Percentiles rank a stretch among this genome's conserved stretches.
These are phyloP conservation scores for Seiridium cupressi DNA, from an alignment of 2,329 filamentous ascomycete species.

Conservation along the genomic window DNA sequence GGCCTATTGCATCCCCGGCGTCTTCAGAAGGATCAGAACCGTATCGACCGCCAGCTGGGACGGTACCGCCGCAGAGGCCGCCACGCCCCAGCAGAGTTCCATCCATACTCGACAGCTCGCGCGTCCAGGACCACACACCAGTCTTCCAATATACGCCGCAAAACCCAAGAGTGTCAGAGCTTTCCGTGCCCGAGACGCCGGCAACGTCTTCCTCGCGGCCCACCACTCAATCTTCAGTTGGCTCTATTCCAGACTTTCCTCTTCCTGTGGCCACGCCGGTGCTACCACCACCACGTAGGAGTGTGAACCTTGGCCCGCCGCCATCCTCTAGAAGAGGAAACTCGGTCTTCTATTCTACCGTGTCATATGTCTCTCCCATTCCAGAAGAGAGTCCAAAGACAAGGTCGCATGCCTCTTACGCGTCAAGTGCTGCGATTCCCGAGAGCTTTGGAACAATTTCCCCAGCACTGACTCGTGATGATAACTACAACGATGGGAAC, in stretches of 20 bases:
- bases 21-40: slow-evolving; percentile 30
- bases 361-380: slow-evolving; percentile 71
- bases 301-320: slow-evolving; percentile 56
- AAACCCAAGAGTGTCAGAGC: slow-evolving; percentile 33
- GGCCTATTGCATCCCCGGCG: slow-evolving; percentile 21
- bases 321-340: slow-evolving; percentile 59
- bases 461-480: slow-evolving; percentile 29
- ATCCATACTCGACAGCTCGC: slow-evolving; percentile 56
- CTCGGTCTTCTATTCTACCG: slow-evolving; percentile 64
- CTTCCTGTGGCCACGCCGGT: slow-evolving; percentile 32
- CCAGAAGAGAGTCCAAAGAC: slow-evolving; percentile 65
- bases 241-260: slow-evolving; percentile 60
- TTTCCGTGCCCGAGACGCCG: slow-evolving; percentile 45
- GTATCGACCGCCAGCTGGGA: slow-evolving; percentile 50
- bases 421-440: slow-evolving; percentile 71
- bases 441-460: slow-evolving; percentile 60
- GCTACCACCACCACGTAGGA: slow-evolving; percentile 38
- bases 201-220: slow-evolving; percentile 47
- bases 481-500: slow-evolving; percentile 39
- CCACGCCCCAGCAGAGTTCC: slow-evolving; percentile 59
- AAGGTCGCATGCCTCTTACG: slow-evolving; percentile 62
- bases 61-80: slow-evolving; percentile 55
- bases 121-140: slow-evolving; percentile 54
- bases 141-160: slow-evolving; percentile 47
- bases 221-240: slow-evolving; percentile 52